Conservation (phyloP, 208 protist species). For the Wallacemonas sp. region DNA sequence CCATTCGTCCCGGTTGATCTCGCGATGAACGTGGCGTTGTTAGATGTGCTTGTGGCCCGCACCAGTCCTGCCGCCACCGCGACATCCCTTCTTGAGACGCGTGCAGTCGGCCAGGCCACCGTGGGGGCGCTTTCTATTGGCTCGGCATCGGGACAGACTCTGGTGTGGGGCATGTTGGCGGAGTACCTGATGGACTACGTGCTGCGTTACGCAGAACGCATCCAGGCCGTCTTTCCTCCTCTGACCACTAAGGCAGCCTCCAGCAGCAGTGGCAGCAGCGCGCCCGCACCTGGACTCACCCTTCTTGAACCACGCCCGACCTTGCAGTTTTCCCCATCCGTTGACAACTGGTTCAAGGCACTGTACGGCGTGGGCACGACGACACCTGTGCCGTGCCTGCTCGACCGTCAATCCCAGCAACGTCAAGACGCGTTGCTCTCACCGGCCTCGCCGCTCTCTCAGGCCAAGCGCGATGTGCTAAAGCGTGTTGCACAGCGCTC, state of each 20-base stretch:
- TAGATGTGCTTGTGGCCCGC: background rate
- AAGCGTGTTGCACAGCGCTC: background rate
- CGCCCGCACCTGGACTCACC: slow-evolving; percentile 9
- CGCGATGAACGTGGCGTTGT: slow-evolving; percentile 47
- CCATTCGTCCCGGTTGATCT: slow-evolving; percentile 69
- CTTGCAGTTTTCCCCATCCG: slow-evolving; percentile 20
- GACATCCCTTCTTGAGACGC: background rate
- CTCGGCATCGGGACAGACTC: background rate
- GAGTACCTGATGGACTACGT: slow-evolving; percentile 83
- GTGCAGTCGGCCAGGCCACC: background rate
- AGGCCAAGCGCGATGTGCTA: background rate
- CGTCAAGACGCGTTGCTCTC: slow-evolving; percentile 17
- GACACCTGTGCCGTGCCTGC: slow-evolving; percentile 25
- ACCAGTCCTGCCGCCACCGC: background rate
- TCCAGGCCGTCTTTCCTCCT: slow-evolving; percentile 33
- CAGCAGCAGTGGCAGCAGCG: no score
- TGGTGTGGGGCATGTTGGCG: slow-evolving; percentile 81
- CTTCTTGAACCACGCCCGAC: background rate
- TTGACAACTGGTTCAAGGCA: slow-evolving; percentile 18
- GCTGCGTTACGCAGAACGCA: slow-evolving; percentile 29
- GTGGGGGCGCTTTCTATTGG: background rate
- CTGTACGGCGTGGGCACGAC: slow-evolving; percentile 33
- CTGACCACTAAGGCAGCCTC: no score
- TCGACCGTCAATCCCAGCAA: slow-evolving; percentile 4
- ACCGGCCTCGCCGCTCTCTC: slow-evolving; percentile 7